A percentile compares a stretch with the other conserved stretches of the same genome.
These are phyloP conservation scores for Lachnellula arida DNA, from an alignment of 2,329 filamentous ascomycete species.

Conservation along the genomic window DNA sequence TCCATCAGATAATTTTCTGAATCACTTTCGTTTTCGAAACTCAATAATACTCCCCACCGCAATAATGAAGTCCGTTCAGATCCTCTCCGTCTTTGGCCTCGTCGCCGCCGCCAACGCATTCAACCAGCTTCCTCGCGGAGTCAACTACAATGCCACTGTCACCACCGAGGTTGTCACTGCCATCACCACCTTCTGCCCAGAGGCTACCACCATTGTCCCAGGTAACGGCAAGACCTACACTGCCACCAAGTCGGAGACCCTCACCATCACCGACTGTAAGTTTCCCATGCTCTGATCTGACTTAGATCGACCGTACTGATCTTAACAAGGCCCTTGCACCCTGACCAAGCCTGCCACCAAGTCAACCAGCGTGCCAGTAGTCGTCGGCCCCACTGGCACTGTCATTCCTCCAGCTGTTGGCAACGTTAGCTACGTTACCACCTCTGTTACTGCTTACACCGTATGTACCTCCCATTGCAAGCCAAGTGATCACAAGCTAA, in stretches of 20 bases:
- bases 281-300: slow-evolving; percentile 20
- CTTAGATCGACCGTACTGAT: too few species aligned
- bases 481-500: background rate
- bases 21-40: too few species aligned
- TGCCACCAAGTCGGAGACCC: slow-evolving; percentile 36
- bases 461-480: background rate
- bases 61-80: slow-evolving; percentile 11
- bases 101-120: slow-evolving; percentile 22
- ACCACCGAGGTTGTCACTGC: slow-evolving; percentile 34
- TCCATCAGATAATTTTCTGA: too few species aligned
- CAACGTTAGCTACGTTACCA: slow-evolving; percentile 2
- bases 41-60: too few species aligned
- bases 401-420: slow-evolving; percentile 3
- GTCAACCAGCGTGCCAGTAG: slow-evolving; percentile 2
- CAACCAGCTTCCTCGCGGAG: slow-evolving; percentile 3
- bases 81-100: slow-evolving; percentile 32
- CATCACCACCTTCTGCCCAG: slow-evolving; percentile 47
- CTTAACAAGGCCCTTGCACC: background rate
- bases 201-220: slow-evolving; percentile 40
- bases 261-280: slow-evolving; percentile 52
- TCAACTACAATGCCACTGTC: slow-evolving; percentile 26
- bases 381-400: background rate
- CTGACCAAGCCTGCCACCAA: slow-evolving; percentile 3
- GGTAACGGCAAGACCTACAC: slow-evolving; percentile 47
- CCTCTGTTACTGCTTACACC: slow-evolving; percentile 4